Percentiles rank a stretch among this genome's conserved stretches.
phyloP scores from a whole-genome alignment of 352 stramenopile genomes.

The Globisporangium heterothallicum region DNA sequence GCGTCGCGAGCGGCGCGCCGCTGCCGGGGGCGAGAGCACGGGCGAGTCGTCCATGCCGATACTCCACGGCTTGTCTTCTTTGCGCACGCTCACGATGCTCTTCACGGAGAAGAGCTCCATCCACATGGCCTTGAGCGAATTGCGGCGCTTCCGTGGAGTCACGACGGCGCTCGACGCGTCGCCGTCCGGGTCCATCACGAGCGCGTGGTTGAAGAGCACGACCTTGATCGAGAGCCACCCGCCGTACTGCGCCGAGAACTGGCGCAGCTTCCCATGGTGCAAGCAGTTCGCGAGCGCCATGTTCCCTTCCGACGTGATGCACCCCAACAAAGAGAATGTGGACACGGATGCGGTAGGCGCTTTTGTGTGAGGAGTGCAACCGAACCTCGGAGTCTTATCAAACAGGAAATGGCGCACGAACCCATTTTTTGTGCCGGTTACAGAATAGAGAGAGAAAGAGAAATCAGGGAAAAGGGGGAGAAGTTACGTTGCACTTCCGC shows the following conservation, averaged over 20 bases:
- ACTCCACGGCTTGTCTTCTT: slow-evolving; percentile 21
- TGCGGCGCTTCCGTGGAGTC: slow-evolving; percentile 37
- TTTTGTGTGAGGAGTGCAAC: too few relatives aligned
- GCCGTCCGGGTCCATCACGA: slow-evolving; percentile 46
- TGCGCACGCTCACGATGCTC: slow-evolving; percentile 26
- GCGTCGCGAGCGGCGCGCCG: slow-evolving; percentile 14
- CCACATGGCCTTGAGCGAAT: slow-evolving; percentile 33
- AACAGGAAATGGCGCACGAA: too few relatives aligned
- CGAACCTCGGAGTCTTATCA: too few relatives aligned
- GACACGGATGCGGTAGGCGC: too few relatives aligned
- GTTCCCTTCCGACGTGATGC: too few relatives aligned
- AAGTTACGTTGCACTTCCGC: too few relatives aligned
- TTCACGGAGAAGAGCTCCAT: slow-evolving; percentile 38
- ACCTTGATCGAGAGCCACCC: slow-evolving; percentile 42
- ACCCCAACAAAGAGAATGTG: too few relatives aligned
- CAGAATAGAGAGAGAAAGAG: too few relatives aligned
- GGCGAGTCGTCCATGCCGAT: slow-evolving; percentile 13
- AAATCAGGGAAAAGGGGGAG: too few relatives aligned
- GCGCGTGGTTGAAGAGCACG: slow-evolving; percentile 37
- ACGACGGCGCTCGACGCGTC: slow-evolving; percentile 19
- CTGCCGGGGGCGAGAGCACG: slow-evolving; percentile 7
- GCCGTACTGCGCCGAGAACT: slow-evolving; percentile 49
- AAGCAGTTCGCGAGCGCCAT: slow-evolving; percentile 31
- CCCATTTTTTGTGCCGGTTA: too few relatives aligned
- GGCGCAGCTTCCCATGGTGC: slow-evolving; percentile 32